Conservation (phyloP, 108 stramenopile species). For the Craspedostauros australis region DNA sequence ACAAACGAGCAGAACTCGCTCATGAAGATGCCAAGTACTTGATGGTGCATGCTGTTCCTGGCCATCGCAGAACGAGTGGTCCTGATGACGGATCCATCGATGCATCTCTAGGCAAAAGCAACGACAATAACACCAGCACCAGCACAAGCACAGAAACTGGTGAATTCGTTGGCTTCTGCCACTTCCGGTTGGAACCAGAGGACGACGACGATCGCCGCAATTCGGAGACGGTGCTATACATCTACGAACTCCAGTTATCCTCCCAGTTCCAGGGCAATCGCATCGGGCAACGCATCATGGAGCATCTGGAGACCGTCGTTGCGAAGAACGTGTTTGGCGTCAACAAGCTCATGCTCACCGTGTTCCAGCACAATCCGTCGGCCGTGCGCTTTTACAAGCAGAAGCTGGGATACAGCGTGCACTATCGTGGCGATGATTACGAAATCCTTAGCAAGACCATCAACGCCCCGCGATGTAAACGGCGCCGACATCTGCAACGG, state of each 20-base stretch:
- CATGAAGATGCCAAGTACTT: constrained; percentile 52
- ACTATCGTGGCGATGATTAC: no score
- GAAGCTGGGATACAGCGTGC: constrained; percentile 34
- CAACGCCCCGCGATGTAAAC: no score
- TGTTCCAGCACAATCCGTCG: constrained; percentile 37
- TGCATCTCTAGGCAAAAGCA: no score
- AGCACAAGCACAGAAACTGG: background rate
- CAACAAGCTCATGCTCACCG: constrained; percentile 57
- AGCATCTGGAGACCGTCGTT: constrained; percentile 23
- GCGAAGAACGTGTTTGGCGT: no score
- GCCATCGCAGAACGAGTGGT: background rate
- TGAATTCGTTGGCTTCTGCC: constrained; percentile 38
- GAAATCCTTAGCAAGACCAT: constrained; percentile 66
- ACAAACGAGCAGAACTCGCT: constrained; percentile 44
- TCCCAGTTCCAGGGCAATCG: constrained; percentile 25
- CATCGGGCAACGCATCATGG: constrained; percentile 48
- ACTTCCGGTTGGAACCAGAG: constrained; percentile 57
- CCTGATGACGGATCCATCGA: no score
- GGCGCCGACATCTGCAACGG: no score
- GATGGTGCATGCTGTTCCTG: constrained; percentile 7
- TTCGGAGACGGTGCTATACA: constrained; percentile 12
- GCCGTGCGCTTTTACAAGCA: constrained; percentile 58
- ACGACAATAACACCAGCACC: no score
- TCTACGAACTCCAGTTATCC: constrained; percentile 63
- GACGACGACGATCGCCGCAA: constrained; percentile 46